Evolutionary conservation across 2,329 filamentous ascomycete genomes (phyloP), one percentile per base, ranked within the genome.

Genomic region (Trichoderma sp.): DNA sequence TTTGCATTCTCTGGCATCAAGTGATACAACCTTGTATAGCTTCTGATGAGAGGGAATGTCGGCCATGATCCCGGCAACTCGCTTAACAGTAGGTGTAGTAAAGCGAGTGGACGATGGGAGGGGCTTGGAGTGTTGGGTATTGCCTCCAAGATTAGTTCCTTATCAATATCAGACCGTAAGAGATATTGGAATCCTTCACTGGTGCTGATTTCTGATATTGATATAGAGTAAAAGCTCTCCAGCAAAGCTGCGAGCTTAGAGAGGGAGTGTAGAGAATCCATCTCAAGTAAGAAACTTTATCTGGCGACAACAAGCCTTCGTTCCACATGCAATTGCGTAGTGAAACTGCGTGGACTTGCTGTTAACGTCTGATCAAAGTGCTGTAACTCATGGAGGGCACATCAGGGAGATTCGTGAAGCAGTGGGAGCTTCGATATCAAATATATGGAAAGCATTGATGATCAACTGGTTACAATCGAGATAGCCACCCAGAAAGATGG

Each of bases 1-100:
- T 83, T 85, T 31, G 79, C 79, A 14, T 78, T 78, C 72, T 86
- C 83, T 3, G 85, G 84, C 6, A 86, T 77, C 3, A 81, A 78
- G 67, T 82, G 84, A 79, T 81, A 83, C 3, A 86, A 77, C 45
- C 81, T 78, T 4, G 81, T 81, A 73, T 85, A 82, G 64, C 81
- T 83, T 24, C 82, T 82, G 73, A 84, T 80, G 31, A 84, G 78
- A 24, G 79, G 68, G 60, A 82, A 76, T 1, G 79, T 77, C 4
- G 80, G 81, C 82, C 81, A 84, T 21, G 77, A 77, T 24, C 80
- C 80, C 4, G 79, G 76, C 41, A 80, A 50, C 67, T 82, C 77
- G 1, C 76, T 76, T 56, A 83, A 71, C 12, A 81, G 11, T 4
- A 77, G 67, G 62, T 80, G 75, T 4, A 83, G 65, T 3, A 83